Evolutionary conservation across 2,329 filamentous ascomycete genomes (phyloP).

Genomic region (Aureobasidium melanogenum): DNA sequence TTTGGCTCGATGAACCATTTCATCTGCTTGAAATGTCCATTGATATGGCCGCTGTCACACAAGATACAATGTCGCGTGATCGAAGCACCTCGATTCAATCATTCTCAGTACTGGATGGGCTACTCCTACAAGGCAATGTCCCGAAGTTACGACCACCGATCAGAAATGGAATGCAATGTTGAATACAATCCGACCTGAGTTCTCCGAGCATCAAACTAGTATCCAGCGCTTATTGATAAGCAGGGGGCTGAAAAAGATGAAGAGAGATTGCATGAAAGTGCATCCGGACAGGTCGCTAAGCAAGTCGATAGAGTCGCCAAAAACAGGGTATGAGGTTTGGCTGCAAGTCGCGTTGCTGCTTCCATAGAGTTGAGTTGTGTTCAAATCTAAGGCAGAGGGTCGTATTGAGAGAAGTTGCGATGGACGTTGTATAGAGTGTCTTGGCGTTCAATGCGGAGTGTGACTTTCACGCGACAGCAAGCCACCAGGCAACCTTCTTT

Average conservation of each 20-base stretch:
- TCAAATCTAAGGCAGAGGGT: background rate
- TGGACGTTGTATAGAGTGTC: background rate
- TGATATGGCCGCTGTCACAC: background rate
- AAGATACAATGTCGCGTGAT: background rate
- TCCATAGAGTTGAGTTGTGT: background rate
- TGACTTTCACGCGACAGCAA: background rate
- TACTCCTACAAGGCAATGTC: no score
- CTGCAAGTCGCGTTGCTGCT: no score
- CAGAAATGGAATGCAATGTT: background rate
- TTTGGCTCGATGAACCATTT: background rate
- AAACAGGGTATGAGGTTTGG: no score
- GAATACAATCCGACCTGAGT: background rate
- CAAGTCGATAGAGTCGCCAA: no score
- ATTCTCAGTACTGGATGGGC: no score
- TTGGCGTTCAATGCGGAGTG: background rate
- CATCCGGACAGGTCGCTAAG: no score
- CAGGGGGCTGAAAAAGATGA: background rate
- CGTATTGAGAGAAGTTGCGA: background rate
- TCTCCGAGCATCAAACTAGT: background rate
- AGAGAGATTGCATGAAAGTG: background rate
- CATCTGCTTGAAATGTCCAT: background rate
- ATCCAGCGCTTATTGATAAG: background rate
- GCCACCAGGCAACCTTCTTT: background rate
- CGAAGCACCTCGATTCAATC: background rate
- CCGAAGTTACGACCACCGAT: no score